These are phyloP conservation scores for Aspergillus panamensis DNA, from an alignment of 495 filamentous ascomycete genomes.

Conservation along the genomic window DNA sequence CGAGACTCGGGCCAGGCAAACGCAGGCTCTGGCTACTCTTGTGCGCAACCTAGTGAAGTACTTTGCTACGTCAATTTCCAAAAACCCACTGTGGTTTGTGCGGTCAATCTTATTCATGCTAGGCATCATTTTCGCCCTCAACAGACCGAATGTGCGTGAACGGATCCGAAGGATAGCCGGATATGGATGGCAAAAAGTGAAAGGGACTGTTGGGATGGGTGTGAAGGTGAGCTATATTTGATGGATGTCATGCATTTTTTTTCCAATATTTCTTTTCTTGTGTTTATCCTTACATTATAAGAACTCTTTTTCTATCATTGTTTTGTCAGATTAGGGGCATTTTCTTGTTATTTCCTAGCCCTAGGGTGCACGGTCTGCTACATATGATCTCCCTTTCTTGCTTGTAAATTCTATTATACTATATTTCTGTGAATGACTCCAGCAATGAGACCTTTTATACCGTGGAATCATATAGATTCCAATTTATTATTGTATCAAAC, in stretches of 20 bases:
- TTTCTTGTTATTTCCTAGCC: constrained; percentile 9
- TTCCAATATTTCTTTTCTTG: constrained; percentile 20
- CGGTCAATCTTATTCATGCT: constrained; percentile 77
- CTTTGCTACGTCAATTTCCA: constrained; percentile 58
- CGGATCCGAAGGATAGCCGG: constrained; percentile 63
- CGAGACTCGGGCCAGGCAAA: constrained; percentile 30
- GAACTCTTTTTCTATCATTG: background rate
- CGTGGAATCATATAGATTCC: background rate
- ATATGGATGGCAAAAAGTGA: constrained; percentile 77
- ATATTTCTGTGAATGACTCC: constrained; percentile 1
- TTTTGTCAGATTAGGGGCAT: background rate
- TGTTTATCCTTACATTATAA: constrained; percentile 2
- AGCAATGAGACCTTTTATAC: constrained; percentile 1
- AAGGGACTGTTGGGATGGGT: constrained; percentile 87
- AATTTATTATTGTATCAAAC: background rate
- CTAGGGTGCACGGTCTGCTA: constrained; percentile 1
- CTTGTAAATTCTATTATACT: constrained; percentile 16
- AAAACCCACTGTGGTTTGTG: constrained; percentile 70
- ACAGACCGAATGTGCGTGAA: constrained; percentile 70
- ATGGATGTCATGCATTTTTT: constrained; percentile 12
- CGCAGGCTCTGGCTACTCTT: constrained; percentile 39
- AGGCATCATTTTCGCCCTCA: constrained; percentile 74
- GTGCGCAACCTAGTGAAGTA: constrained; percentile 60
- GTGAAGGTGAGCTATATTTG: constrained; percentile 97
- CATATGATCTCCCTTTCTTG: constrained; percentile 17